Percentiles rank a stretch among this genome's conserved stretches.
phyloP scores from a whole-genome alignment of 2,329 filamentous ascomycete species.

The Calonectria multiphialidica region DNA sequence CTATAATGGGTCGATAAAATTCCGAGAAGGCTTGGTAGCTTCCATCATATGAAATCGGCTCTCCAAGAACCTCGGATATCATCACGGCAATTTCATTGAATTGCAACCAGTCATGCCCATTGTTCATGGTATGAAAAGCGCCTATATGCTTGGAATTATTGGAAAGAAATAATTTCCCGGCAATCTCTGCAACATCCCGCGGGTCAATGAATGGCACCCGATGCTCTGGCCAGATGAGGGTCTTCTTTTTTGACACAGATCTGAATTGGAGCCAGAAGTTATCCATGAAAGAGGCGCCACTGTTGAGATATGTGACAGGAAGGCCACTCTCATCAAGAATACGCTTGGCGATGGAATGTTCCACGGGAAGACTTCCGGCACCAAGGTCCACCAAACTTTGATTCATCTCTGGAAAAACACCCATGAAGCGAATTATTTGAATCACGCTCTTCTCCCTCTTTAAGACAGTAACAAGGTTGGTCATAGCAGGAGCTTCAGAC shows the following conservation, averaged over 20 bases:
- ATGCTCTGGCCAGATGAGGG: not conserved
- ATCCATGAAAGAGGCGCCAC: not conserved
- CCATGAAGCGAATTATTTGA: not conserved
- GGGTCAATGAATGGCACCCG: not conserved
- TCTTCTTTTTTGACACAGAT: not conserved
- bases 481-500: not conserved
- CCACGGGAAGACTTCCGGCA: not conserved
- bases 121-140: constrained; percentile 5
- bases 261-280: not conserved
- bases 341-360: constrained; percentile 4
- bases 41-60: not conserved
- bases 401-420: not conserved
- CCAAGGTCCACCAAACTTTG: not conserved
- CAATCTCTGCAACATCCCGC: not conserved
- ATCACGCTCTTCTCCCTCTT: not conserved
- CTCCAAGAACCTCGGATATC: not conserved
- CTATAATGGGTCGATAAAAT: not conserved
- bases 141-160: constrained; percentile 11
- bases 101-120: not conserved
- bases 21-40: not conserved
- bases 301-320: not conserved
- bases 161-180: not conserved
- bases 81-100: not conserved
- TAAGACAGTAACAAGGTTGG: not conserved
- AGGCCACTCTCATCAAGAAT: constrained; percentile 1